These are phyloP conservation scores for Ichthyophthirius multifiliis DNA, from an alignment of 169 alveolate genomes.

Conservation along the genomic window DNA sequence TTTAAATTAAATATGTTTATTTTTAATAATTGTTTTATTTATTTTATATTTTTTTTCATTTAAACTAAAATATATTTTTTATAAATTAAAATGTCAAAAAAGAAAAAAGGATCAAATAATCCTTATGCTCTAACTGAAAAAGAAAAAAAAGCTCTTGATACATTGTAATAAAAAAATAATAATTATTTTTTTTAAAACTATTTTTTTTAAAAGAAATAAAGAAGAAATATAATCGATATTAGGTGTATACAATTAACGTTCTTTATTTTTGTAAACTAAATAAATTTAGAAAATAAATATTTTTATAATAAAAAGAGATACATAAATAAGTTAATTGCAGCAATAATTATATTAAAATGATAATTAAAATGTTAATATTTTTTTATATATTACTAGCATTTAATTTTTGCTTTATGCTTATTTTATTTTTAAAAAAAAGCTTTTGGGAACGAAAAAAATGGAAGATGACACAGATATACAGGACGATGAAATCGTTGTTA, in stretches of 20 bases:
- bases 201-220: too few relatives aligned
- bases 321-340: not conserved
- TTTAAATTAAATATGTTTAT: too few relatives aligned
- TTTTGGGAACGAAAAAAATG: too few relatives aligned
- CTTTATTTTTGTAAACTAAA: not conserved
- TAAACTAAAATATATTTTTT: too few relatives aligned
- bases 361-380: too few relatives aligned
- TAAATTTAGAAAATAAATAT: not conserved
- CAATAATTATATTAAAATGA: not conserved
- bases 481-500: not conserved
- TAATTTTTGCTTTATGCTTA: too few relatives aligned
- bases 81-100: not conserved
- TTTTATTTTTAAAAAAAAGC: too few relatives aligned
- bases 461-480: conserved; percentile 17
- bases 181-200: too few relatives aligned
- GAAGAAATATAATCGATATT: not conserved
- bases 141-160: conserved; percentile 28
- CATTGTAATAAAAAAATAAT: conserved; percentile 8
- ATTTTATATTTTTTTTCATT: too few relatives aligned
- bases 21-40: too few relatives aligned
- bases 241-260: not conserved
- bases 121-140: conserved; percentile 24
- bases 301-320: not conserved
- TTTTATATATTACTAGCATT: too few relatives aligned
- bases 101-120: not conserved